Conservation (phyloP, 805 yeast species). For the Yamadazyma takamatsuzukensis region DNA sequence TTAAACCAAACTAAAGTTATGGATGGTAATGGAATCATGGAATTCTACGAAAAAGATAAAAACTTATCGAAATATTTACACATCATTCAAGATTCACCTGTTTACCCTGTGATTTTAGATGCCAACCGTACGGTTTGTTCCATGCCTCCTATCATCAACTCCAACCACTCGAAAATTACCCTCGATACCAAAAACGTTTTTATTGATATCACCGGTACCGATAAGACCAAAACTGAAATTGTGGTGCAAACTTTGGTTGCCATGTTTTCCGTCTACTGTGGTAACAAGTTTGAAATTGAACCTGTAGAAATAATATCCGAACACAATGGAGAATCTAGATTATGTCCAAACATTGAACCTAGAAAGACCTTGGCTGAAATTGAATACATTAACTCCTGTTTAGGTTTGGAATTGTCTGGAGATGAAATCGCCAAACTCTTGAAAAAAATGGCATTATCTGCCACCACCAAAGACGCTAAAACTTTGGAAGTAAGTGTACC, state of each 20-base stretch:
- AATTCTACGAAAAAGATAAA: slow-evolving; percentile 86
- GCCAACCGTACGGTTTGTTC: slow-evolving; percentile 75
- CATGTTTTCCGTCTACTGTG: slow-evolving; percentile 90
- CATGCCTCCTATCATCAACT: slow-evolving; percentile 95
- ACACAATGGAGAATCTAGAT: slow-evolving; percentile 72
- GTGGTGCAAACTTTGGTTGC: slow-evolving; percentile 91
- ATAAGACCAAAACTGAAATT: slow-evolving; percentile 87
- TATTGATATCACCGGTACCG: slow-evolving; percentile 93
- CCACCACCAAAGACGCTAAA: slow-evolving; percentile 47
- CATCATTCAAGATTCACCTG: slow-evolving; percentile 83
- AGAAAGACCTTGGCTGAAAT: slow-evolving; percentile 72
- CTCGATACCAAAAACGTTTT: slow-evolving; percentile 83
- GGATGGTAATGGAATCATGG: slow-evolving; percentile 78
- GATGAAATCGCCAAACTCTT: slow-evolving; percentile 67
- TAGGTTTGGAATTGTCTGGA: slow-evolving; percentile 74
- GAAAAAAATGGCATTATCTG: slow-evolving; percentile 76
- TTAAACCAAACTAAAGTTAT: slow-evolving; percentile 66
- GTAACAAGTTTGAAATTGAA: slow-evolving; percentile 78
- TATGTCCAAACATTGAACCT: slow-evolving; percentile 69
- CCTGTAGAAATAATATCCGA: slow-evolving; percentile 82
- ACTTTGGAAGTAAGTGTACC: slow-evolving; percentile 72
- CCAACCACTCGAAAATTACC: slow-evolving; percentile 84
- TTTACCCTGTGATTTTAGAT: slow-evolving; percentile 87
- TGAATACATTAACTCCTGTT: slow-evolving; percentile 83
- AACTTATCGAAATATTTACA: slow-evolving; percentile 86